A percentile compares a stretch with the other conserved stretches of the same genome.
Conservation (phyloP, 2,329 filamentous ascomycete species). For the Fusarium sororula region DNA sequence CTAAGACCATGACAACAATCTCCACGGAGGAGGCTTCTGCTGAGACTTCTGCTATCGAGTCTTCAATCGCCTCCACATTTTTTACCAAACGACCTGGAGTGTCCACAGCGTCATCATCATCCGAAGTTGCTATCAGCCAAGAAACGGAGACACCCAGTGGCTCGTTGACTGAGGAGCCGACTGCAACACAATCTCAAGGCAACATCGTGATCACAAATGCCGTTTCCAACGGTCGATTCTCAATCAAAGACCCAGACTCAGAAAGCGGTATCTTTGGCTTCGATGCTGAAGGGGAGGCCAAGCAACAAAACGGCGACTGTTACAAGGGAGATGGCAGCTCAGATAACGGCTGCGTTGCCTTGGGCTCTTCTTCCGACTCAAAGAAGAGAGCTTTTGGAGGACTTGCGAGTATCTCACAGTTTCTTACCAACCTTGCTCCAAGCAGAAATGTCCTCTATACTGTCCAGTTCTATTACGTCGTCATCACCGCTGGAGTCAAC, state of each 20-base stretch:
- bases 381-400: not conserved
- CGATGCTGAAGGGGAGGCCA: not conserved
- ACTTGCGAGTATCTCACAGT: conserved; percentile 2
- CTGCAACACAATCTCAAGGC: not conserved
- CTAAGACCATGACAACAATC: not conserved
- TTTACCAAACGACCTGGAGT: not conserved
- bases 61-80: not conserved
- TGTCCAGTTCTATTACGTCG: conserved; percentile 16
- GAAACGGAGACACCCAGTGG: not conserved
- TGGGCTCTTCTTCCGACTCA: not conserved
- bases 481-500: not conserved
- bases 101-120: not conserved
- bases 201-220: not conserved
- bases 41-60: not conserved
- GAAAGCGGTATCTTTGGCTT: not conserved
- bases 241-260: not conserved
- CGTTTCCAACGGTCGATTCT: not conserved
- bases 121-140: not conserved
- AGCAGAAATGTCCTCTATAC: conserved; percentile 7
- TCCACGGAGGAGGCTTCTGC: not conserved
- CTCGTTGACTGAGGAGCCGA: not conserved
- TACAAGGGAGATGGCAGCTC: not conserved
- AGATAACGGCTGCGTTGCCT: not conserved
- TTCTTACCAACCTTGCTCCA: not conserved
- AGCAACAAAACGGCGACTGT: not conserved